These are phyloP conservation scores for Ceratocystis lukuohia DNA, from an alignment of 2,329 filamentous ascomycete genomes.

Conservation along the genomic window DNA sequence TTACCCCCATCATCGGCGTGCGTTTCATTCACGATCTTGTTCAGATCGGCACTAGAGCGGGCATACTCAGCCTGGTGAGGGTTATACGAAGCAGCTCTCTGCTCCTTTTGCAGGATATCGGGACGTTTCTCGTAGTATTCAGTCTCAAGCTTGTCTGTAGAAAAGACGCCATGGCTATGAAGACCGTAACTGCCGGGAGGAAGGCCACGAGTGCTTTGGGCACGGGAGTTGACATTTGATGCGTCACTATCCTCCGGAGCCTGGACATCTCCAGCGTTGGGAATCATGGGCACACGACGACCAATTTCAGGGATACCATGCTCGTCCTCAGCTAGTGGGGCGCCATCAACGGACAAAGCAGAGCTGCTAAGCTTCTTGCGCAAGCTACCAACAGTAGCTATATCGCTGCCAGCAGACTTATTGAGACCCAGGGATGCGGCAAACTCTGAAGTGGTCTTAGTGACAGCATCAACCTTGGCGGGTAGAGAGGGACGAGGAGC, in stretches of 20 bases:
- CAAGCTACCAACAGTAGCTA: conserved; percentile 31
- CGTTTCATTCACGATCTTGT: conserved; percentile 72
- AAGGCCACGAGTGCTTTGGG: conserved; percentile 54
- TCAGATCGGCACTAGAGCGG: conserved; percentile 78
- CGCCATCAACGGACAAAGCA: conserved; percentile 31
- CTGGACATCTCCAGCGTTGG: conserved; percentile 86
- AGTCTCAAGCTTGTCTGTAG: conserved; percentile 72
- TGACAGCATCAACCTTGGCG: conserved; percentile 60
- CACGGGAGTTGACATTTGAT: conserved; percentile 51
- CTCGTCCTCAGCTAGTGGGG: conserved; percentile 53
- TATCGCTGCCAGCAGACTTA: conserved; percentile 29
- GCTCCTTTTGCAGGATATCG: conserved; percentile 63
- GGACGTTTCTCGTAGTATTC: conserved; percentile 91
- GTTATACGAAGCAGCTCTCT: conserved; percentile 43
- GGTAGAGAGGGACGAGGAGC: conserved; percentile 81
- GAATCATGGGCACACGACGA: conserved; percentile 84
- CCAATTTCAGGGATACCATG: conserved; percentile 89
- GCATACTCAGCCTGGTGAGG: conserved; percentile 55
- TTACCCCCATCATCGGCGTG: conserved; percentile 20
- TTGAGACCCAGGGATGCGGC: conserved; percentile 78
- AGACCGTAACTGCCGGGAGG: conserved; percentile 88
- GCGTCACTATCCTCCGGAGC: conserved; percentile 45
- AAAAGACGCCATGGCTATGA: conserved; percentile 67
- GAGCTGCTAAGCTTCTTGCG: conserved; percentile 39
- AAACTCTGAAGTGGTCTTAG: conserved; percentile 78